Evolutionary conservation across 352 stramenopile genomes (phyloP).

Genomic region (Phytophthora niederhauseri): DNA sequence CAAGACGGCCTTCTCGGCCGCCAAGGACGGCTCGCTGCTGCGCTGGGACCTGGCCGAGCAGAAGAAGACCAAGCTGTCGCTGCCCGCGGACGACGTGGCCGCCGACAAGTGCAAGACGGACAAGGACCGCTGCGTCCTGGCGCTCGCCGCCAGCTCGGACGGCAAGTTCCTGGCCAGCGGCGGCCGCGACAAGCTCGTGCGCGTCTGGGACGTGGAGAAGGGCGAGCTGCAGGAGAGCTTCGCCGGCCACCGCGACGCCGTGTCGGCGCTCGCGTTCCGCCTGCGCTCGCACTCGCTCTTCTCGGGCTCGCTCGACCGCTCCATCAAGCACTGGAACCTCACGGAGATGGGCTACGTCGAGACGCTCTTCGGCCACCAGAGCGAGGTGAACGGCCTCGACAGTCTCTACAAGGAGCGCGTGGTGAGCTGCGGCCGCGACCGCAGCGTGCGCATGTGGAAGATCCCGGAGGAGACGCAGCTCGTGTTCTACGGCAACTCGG

Average conservation of each 20-base stretch:
- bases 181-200: slow-evolving; percentile 92
- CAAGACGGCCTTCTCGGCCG: slow-evolving; percentile 88
- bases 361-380: slow-evolving; percentile 94
- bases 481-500: slow-evolving; percentile 92
- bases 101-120: slow-evolving; percentile 59
- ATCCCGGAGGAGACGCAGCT: slow-evolving; percentile 95
- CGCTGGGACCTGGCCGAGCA: slow-evolving; percentile 89
- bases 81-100: slow-evolving; percentile 69
- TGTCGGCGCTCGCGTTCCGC: slow-evolving; percentile 90
- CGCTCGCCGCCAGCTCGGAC: slow-evolving; percentile 91
- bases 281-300: slow-evolving; percentile 91
- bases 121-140: slow-evolving; percentile 83
- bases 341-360: slow-evolving; percentile 96
- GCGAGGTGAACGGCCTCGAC: slow-evolving; percentile 91
- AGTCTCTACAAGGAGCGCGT: slow-evolving; percentile 91
- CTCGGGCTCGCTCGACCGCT: slow-evolving; percentile 92
- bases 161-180: slow-evolving; percentile 92
- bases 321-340: slow-evolving; percentile 96
- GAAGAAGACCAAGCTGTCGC: slow-evolving; percentile 67
- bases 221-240: slow-evolving; percentile 89
- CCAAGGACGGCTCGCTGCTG: slow-evolving; percentile 94
- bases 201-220: slow-evolving; percentile 87
- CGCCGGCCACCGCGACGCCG: slow-evolving; percentile 88
- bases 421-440: slow-evolving; percentile 91
- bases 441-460: slow-evolving; percentile 96